Evolutionary conservation across 371 early-diverging fungal species (phyloP).

Genomic region (Blastocladiella emersonii): DNA sequence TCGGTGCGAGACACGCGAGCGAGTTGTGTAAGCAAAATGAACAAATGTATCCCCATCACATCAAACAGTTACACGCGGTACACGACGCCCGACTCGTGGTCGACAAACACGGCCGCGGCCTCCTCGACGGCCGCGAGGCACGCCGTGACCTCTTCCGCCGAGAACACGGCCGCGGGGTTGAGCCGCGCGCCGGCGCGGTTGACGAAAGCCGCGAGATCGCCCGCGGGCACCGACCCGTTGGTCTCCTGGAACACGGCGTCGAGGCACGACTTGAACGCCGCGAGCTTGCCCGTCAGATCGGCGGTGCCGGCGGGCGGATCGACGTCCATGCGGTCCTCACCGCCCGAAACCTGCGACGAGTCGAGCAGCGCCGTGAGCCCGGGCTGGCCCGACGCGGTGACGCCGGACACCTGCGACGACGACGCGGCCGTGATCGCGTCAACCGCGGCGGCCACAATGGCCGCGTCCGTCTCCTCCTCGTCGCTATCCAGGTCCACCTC

Average conservation of each 20-base stretch:
- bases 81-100: not conserved
- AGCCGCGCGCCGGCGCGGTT: not conserved
- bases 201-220: not conserved
- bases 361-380: too few species aligned
- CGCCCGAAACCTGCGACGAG: too few species aligned
- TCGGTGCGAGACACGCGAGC: too few species aligned
- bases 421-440: not conserved
- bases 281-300: not conserved
- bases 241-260: not conserved
- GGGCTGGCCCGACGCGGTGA: too few species aligned
- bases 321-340: not conserved
- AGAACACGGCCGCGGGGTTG: not conserved
- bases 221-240: not conserved
- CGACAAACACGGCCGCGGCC: not conserved
- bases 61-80: not conserved
- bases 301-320: not conserved
- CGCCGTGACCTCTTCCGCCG: not conserved
- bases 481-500: slow-evolving; percentile 26
- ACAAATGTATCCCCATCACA: not conserved
- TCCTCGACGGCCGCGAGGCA: not conserved
- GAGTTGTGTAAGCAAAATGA: too few species aligned
- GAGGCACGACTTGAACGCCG: not conserved
- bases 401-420: too few species aligned
- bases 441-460: too few species aligned
- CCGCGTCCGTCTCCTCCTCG: too few species aligned